These are phyloP conservation scores for Barnettozyma botsteinii DNA, from an alignment of 805 yeast genomes.

Conservation along the genomic window DNA sequence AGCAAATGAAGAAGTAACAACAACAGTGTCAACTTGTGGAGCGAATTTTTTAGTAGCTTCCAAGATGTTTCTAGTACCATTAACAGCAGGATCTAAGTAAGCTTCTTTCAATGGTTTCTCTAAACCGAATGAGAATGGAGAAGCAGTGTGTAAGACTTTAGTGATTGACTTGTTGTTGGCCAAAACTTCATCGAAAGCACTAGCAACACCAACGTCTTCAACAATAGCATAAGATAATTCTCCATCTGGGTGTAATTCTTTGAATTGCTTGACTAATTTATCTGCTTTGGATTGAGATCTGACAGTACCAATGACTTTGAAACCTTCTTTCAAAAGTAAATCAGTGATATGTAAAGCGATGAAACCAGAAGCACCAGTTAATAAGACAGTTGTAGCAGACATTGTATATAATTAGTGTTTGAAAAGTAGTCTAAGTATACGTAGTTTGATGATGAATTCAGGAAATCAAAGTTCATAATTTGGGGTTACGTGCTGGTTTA, in stretches of 20 bases:
- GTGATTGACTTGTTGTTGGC: slow-evolving; percentile 38
- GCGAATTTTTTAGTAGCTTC: slow-evolving; percentile 25
- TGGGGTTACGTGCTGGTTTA: neutral
- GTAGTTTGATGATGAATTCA: neutral
- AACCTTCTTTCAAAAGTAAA: slow-evolving; percentile 30
- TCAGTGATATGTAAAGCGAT: slow-evolving; percentile 37
- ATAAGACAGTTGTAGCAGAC: slow-evolving; percentile 26
- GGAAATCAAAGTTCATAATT: too few species aligned
- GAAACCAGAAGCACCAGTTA: slow-evolving; percentile 42
- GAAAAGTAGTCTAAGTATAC: neutral
- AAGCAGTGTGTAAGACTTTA: slow-evolving; percentile 55
- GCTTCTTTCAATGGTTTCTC: slow-evolving; percentile 41
- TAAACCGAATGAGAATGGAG: slow-evolving; percentile 37
- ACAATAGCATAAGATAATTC: slow-evolving; percentile 39
- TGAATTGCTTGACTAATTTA: slow-evolving; percentile 12
- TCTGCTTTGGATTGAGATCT: slow-evolving; percentile 17
- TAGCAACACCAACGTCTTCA: slow-evolving; percentile 36
- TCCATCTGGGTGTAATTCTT: slow-evolving; percentile 22
- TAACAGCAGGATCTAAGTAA: slow-evolving; percentile 50
- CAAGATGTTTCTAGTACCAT: slow-evolving; percentile 48
- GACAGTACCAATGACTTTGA: slow-evolving; percentile 32
- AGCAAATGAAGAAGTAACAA: slow-evolving; percentile 53
- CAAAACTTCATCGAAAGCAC: slow-evolving; percentile 41
- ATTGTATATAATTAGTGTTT: neutral
- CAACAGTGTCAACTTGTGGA: slow-evolving; percentile 40